These are phyloP conservation scores for Rhododendron vialii DNA, from an alignment of 148 eudicot species.

Conservation along the genomic window DNA sequence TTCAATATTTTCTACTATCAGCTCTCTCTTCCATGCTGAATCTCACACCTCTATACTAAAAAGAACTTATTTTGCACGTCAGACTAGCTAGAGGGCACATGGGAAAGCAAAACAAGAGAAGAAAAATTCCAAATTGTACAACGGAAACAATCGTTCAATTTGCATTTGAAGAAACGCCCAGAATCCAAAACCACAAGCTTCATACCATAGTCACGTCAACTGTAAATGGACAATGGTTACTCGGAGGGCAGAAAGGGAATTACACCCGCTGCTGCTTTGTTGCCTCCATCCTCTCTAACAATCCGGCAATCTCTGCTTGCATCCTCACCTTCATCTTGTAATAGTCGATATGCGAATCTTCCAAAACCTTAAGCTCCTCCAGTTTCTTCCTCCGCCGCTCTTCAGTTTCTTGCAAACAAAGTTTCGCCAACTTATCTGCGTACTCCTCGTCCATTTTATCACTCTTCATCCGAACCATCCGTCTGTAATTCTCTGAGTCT, in stretches of 20 bases:
- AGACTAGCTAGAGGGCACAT: background rate
- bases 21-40: background rate
- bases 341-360: conserved; percentile 67
- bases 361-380: conserved; percentile 66
- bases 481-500: conserved; percentile 54
- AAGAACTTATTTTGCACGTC: background rate
- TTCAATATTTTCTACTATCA: background rate
- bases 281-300: conserved; percentile 84
- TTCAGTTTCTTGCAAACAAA: conserved; percentile 65
- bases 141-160: background rate
- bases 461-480: conserved; percentile 34
- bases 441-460: conserved; percentile 74
- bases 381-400: conserved; percentile 56
- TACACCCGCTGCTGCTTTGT: conserved; percentile 68
- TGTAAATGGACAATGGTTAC: background rate
- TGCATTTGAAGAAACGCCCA: background rate
- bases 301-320: conserved; percentile 76
- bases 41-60: background rate
- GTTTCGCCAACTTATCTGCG: conserved; percentile 52
- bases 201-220: background rate
- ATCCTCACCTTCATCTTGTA: conserved; percentile 74
- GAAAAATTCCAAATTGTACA: conserved; percentile 4
- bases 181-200: background rate
- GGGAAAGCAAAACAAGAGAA: background rate
- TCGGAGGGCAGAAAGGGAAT: background rate